phyloP scores from a whole-genome alignment of 2,329 filamentous ascomycete genomes.

The Penicillium sp. region DNA sequence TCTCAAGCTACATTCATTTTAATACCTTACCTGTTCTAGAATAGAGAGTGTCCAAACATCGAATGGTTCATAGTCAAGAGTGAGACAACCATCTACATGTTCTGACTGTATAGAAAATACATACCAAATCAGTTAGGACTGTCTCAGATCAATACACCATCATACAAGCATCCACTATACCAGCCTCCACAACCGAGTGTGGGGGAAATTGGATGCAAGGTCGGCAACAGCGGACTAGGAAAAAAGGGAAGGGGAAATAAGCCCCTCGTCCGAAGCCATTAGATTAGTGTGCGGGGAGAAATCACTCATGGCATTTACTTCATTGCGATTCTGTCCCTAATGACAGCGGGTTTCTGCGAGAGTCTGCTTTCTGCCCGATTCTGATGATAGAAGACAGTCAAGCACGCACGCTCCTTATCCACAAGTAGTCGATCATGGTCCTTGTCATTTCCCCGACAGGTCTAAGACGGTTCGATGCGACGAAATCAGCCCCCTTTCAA shows the following conservation, averaged over 20 bases:
- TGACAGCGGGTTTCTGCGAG: background rate
- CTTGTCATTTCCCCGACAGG: background rate
- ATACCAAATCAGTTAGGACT: background rate
- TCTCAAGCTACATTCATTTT: background rate
- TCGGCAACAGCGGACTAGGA: background rate
- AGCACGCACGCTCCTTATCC: no score
- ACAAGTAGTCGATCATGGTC: no score
- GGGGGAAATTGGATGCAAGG: background rate
- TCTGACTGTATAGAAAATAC: background rate
- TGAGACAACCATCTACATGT: background rate
- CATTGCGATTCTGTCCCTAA: background rate
- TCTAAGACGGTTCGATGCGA: background rate
- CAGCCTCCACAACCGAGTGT: background rate
- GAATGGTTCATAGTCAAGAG: background rate
- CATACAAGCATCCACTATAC: background rate
- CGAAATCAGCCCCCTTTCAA: background rate
- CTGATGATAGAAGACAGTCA: no score
- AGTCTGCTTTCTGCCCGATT: no score
- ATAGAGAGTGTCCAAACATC: background rate
- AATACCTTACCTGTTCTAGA: background rate
- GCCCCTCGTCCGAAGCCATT: background rate
- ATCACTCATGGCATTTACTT: background rate
- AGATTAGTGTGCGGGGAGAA: background rate
- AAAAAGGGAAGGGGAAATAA: background rate
- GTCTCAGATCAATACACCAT: background rate